These are phyloP conservation scores for Rhizoclosmatium globosum DNA, from an alignment of 192 early-diverging fungal species.

Conservation along the genomic window DNA sequence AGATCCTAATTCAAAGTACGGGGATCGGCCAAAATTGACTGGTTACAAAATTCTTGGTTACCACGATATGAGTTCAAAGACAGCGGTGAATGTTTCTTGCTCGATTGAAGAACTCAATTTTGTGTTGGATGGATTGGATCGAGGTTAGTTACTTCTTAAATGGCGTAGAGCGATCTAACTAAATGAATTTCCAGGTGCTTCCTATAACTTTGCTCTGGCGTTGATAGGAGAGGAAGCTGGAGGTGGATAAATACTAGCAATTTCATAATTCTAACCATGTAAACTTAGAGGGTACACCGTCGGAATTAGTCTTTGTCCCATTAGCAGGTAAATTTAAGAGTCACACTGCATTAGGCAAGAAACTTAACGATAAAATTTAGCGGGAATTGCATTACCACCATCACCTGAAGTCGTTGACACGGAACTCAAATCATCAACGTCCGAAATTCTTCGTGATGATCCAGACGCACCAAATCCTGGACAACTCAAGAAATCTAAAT, in stretches of 20 bases:
- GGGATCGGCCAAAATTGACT: constrained; percentile 28
- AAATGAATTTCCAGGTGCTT: neutral
- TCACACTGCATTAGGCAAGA: constrained; percentile 15
- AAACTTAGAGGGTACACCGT: constrained; percentile 20
- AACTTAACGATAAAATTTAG: constrained; percentile 27
- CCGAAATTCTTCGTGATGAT: constrained; percentile 21
- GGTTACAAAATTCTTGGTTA: constrained; percentile 38
- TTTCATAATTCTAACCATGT: neutral
- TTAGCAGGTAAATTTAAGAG: constrained; percentile 38
- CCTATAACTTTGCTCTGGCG: constrained; percentile 21
- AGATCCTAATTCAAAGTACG: neutral
- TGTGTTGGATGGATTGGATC: constrained; percentile 32
- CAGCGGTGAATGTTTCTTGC: constrained; percentile 18
- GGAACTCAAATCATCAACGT: neutral
- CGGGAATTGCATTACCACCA: constrained; percentile 50
- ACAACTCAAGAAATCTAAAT: constrained; percentile 39
- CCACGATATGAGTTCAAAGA: neutral
- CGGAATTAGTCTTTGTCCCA: constrained; percentile 27
- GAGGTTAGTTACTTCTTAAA: constrained; percentile 2
- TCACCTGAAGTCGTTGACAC: constrained; percentile 34
- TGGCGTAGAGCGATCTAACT: neutral
- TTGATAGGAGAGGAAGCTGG: constrained; percentile 25
- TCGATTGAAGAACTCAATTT: constrained; percentile 11
- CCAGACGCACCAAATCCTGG: constrained; percentile 30
- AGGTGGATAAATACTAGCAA: neutral